Evolutionary conservation across 1,139 yeast species (phyloP), one percentile per base, ranked within the genome.

Genomic region (Nakaseomyces bracarensis): DNA sequence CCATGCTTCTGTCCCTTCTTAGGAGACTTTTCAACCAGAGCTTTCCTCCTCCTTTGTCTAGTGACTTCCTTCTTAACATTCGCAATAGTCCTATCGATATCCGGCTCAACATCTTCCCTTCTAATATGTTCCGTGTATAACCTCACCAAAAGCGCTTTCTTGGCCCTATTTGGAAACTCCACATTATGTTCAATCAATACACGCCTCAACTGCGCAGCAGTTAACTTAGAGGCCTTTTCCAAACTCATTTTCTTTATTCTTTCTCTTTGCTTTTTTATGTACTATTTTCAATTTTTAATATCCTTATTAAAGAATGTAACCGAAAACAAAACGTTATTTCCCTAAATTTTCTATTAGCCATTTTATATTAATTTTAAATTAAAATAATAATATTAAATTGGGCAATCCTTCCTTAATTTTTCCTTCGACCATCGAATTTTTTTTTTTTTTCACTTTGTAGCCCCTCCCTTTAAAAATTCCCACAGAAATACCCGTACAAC

Each of bases 141-240:
- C 13, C 64, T 66, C 11, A 83, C 61, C 45, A 82, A 66, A 5
- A 72, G 75, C 3, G 74, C 60, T 59, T 85, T 85, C 53, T 76
- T 80, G 9, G 83, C 78, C 41, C 73, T 70, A 6, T 82, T 69
- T 0, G 81, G 72, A 52, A 69, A 77, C 4, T 63, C 61, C 23
- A 84, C 68, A 15, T 71, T 67, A 54, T 82, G 72, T 43, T 73
- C 75, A 21, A 68, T 61, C 43, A 85, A 67, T 26, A 82, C 68
- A 34, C 75, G 70, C 50, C 89, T 69, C 55, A 85, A 68, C 47
- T 80, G 75, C 7, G 36, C 36, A n/a, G 36, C 36, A 20, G 36
- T 33, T 3, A 33, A 26, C 36, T 33, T 33, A 7, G 36, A 33
- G 18, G 34, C 34, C 21, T n/a, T 30, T 13, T 18, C 19, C 13